Evolutionary conservation across 1,139 yeast genomes (phyloP).

Genomic region (Pichia sp.): DNA sequence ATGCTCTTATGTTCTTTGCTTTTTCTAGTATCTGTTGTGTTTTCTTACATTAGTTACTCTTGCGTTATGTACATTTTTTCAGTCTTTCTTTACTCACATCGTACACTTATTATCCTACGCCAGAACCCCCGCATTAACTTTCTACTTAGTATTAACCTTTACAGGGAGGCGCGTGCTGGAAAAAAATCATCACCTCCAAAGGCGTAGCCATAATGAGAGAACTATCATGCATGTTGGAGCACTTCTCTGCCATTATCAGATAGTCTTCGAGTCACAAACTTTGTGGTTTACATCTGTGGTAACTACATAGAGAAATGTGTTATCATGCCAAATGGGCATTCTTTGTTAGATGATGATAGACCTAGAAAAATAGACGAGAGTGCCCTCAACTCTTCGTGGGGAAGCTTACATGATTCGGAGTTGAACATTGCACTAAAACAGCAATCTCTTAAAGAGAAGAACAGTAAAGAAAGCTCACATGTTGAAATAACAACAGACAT

Average conservation of each 20-base stretch:
- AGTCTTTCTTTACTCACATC: not conserved
- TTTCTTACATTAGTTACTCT: not conserved
- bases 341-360: not conserved
- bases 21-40: not conserved
- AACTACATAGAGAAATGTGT: not conserved
- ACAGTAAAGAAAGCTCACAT: not conserved
- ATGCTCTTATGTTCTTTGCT: too few species aligned
- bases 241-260: too few species aligned
- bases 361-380: not conserved
- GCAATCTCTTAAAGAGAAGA: not conserved
- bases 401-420: constrained; percentile 6
- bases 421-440: constrained; percentile 1
- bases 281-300: too few species aligned
- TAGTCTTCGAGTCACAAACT: too few species aligned
- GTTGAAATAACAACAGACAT: constrained; percentile 8
- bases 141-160: too few species aligned
- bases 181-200: too few species aligned
- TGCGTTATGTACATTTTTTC: not conserved
- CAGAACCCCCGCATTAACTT: too few species aligned
- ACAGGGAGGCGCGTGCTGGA: too few species aligned
- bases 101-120: not conserved
- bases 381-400: constrained; percentile 3
- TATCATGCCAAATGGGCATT: not conserved
- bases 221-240: too few species aligned
- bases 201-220: too few species aligned